Evolutionary conservation across 805 yeast species (phyloP).

Genomic region (Wickerhamiella slavikovae): DNA sequence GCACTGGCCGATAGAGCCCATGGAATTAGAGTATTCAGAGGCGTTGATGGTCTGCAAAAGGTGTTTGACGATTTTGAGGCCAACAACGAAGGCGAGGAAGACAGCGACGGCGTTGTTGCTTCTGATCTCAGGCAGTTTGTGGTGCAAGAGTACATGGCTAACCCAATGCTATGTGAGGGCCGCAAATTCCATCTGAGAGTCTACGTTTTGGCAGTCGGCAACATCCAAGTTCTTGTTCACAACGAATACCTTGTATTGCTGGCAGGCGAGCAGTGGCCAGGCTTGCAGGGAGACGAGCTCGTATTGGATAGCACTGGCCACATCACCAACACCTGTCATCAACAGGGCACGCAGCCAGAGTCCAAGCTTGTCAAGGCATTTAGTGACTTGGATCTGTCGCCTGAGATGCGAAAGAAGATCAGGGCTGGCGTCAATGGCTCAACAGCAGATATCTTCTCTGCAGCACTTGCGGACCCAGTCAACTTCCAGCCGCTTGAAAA

Average conservation of each 20-base stretch:
- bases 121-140: constrained; percentile 83
- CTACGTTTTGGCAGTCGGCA: constrained; percentile 60
- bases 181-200: constrained; percentile 80
- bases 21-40: constrained; percentile 68
- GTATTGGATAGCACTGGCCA: constrained; percentile 43
- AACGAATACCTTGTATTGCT: constrained; percentile 64
- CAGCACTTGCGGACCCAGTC: constrained; percentile 56
- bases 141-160: constrained; percentile 57
- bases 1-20: constrained; percentile 96
- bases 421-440: constrained; percentile 36
- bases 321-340: constrained; percentile 85
- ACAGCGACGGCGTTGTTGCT: constrained; percentile 39
- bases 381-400: constrained; percentile 28
- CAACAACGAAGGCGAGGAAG: constrained; percentile 20
- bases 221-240: constrained; percentile 59
- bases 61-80: constrained; percentile 65
- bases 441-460: constrained; percentile 64
- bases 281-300: constrained; percentile 15
- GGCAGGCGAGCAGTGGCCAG: constrained; percentile 34
- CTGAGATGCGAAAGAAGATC: constrained; percentile 22
- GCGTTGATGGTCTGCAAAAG: constrained; percentile 58
- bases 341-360: constrained; percentile 24
- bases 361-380: constrained; percentile 39
- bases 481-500: constrained; percentile 67
- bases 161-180: constrained; percentile 49